Evolutionary conservation across 2,329 filamentous ascomycete genomes (phyloP), one percentile per base, ranked within the genome.

Genomic region (Aspergillus candidus): DNA sequence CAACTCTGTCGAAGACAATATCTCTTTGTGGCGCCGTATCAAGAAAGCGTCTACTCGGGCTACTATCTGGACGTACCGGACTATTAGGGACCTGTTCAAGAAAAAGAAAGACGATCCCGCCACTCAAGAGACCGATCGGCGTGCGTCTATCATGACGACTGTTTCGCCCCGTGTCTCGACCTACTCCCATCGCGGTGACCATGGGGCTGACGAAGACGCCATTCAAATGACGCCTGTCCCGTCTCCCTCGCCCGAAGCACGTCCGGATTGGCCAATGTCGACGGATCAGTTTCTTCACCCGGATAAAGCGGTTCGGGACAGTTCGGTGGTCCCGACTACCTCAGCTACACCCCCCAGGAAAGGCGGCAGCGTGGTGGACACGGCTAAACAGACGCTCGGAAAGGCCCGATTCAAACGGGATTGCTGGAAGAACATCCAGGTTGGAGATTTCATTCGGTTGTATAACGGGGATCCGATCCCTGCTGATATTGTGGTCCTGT

Each of bases 221-320:
- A 94, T 98, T 42, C 89, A 91, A 60, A 94, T 98, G 90, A 97
- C 90, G 0, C 90, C 91, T 1, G 90, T 98, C 13, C 83, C 86
- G 2, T 96, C 90, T 2, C 89, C 88, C 4, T 72, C 82, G 1
- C 83, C 83, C 2, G 75, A 75, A 36, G 67, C 73, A 38, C 64
- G 62, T 60, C 70, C 55, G 60, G 68, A 58, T 59, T 74, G 53
- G 70, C 68, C 67, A 13, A 57, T 63, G 5, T 36, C 57, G 12
- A 53, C 41, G 41, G 54, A 49, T 29, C 60, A 60, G 12, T 59
- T 46, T 33, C 45, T 63, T n/a, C 62, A 61, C 22, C 61, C 62
- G 3, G 56, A 59, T 34, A 52, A 61, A 58, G 44, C 63, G 38
- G 46, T 55, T 47, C 48, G 55, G 45, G 53, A 58, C 6, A 61